Base-by-base conservation (phyloP, 139 green algal species). In the Chlamydomonas sphaeroides region DNA sequence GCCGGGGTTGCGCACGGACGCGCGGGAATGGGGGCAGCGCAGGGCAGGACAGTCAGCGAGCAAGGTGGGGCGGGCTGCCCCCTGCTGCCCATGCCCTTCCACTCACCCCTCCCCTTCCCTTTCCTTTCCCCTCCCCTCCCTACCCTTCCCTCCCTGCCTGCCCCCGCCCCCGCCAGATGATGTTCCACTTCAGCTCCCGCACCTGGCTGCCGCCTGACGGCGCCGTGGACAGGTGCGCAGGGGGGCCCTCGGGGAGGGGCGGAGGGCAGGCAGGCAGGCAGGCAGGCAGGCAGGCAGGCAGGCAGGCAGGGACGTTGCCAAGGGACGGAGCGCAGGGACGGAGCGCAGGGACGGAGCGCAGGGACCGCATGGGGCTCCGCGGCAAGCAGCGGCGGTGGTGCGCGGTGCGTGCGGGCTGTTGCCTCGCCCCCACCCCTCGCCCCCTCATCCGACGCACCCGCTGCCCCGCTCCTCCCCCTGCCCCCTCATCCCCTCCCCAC, bases 181-280 rank as follows among this genome's bases (percentile, higher is more conserved):
- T 65, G 81, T 95, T 95, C 78, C 88, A 83, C 39, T 92, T 93
- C 78, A 72, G 56, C 71, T 57, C 26, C 7, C 68, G 61, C 5
- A 57, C 41, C 26, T 93, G 88, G 88, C 25, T 71, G 62, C 85
- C 78, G 5, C 70, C 51, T 0, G 48, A 33, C 69, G 59, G 18
- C 5, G 69, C 48, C 20, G 32, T 65, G 25, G 71, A 78, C 6
- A 78, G 35, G 51, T 67, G 49, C 4, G 49, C n/a, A n/a, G n/a
- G n/a, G n/a, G n/a, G n/a, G n/a, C n/a, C n/a, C n/a, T n/a, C n/a
- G n/a, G n/a, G n/a, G n/a, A n/a, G 70, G 30, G 59, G 30, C 4
- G 2, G 30, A 14, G n/a, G 4, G 30, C n/a, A 38, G n/a, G 59
- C 26, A 35, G 33, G 20, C 11, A 56, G 85, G 83, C 17, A 65